phyloP scores from a whole-genome alignment of 148 eudicot genomes.

The Salicornia ramosissima region DNA sequence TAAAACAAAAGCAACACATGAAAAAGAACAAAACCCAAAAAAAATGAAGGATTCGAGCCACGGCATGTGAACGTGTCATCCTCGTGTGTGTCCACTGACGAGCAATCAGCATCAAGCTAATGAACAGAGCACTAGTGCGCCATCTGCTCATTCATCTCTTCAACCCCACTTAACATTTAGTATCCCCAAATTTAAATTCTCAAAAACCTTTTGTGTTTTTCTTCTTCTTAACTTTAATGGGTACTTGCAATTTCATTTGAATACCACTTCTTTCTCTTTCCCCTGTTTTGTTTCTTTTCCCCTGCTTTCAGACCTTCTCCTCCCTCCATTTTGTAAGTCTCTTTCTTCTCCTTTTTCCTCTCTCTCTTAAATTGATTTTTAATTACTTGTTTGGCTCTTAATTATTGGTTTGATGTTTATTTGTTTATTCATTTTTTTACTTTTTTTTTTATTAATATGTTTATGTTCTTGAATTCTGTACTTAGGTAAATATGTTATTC shows the following conservation, averaged over 20 bases:
- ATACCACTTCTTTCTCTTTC: not conserved
- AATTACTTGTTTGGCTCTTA: not conserved
- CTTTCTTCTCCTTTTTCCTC: not conserved
- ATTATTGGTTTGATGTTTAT: too few relatives aligned
- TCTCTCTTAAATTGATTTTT: not conserved
- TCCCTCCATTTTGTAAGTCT: conserved; percentile 15
- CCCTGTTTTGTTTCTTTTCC: not conserved
- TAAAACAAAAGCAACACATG: not conserved
- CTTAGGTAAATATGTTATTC: too few relatives aligned
- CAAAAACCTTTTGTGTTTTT: too few relatives aligned
- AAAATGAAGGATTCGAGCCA: conserved; percentile 14
- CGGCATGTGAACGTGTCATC: conserved; percentile 27
- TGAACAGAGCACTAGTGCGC: too few relatives aligned
- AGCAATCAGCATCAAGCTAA: conserved; percentile 15
- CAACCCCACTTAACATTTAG: not conserved
- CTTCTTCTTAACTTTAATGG: not conserved
- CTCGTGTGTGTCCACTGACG: too few relatives aligned
- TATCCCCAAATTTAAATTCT: too few relatives aligned
- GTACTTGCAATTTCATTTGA: not conserved
- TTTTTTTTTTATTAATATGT: too few relatives aligned
- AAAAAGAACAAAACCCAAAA: not conserved
- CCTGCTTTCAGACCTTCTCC: conserved; percentile 6
- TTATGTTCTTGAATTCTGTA: too few relatives aligned
- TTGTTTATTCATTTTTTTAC: too few relatives aligned
- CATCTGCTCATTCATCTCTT: too few relatives aligned